Evolutionary conservation across 345 rosid species (phyloP), one percentile per base, ranked within the genome.

Genomic region (Pseudoturritis turrita): DNA sequence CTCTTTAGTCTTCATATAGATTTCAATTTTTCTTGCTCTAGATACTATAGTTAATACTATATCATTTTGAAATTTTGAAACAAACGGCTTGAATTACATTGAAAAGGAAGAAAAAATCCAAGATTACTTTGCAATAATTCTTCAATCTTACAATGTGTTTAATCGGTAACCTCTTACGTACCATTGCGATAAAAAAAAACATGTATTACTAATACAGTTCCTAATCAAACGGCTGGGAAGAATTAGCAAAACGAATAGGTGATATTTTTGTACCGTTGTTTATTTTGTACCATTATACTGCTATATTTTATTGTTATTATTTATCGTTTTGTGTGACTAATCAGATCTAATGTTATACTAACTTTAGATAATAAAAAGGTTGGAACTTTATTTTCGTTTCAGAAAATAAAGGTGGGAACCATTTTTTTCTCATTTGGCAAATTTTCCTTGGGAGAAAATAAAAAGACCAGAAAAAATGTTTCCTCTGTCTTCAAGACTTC

Each of bases 401-500:
- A 58, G 29, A 21, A 58, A 60, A 18, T 60, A 71, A 39, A 71
- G 31, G 23, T 14, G n/a, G 6, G 14, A 23, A 35, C 10, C 2
- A 6, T 49, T 5, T 31, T 23, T 23, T 47, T 17, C 37, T 44
- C 37, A 31, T 44, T 54, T 26, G 1, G 5, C 8, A 61, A 25
- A 36, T 4, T 5, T 15, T 22, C 4, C 4, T 22, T 15, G 10
- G 10, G 12, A 40, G 13, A 2, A 4, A 23, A 17, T n/a, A 3
- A 33, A 67, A 18, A 5, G 9, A 29, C 4, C 2, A 39, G 22
- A 61, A 65, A 60, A 46, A 9, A 40, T 50, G 69, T 60, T 23
- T 61, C 35, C 28, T 52, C n/a, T 60, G 58, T 35, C 74, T 68
- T 22, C 14, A 52, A 61, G 26, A 68, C 74, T 68, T 17, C 18